Evolutionary conservation across 768 basidiomycete genomes (phyloP), one percentile per base, ranked within the genome.

Genomic region (Boletus vermiculosoides): DNA sequence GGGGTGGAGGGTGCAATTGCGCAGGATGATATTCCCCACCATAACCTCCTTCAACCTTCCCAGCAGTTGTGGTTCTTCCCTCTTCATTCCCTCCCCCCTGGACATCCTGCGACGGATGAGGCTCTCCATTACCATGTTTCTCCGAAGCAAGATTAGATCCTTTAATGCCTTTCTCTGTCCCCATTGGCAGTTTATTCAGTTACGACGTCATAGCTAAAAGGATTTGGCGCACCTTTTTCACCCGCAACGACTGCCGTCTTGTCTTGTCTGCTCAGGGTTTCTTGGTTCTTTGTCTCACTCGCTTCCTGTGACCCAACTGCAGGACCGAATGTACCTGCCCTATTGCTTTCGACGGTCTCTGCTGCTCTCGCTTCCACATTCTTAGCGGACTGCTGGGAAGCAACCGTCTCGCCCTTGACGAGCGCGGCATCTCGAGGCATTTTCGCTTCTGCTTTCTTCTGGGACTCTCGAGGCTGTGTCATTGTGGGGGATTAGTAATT

Each of bases 11-110:
- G 30, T 73, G 70, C 44, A 72, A 30, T 31, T 58, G 47, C 10
- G 70, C 70, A 25, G 70, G 68, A 42, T 73, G 72, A 44, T 71
- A 71, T 8, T 58, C 63, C 2, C 41, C 64, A 9, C 60, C 50
- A 16, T 66, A 58, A 11, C 55, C 64, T 30, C 23, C 49, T 25
- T 33, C 33, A 9, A 5, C 36, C 28, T 50, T 40, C 23, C 40
- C 31, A 2, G 44, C 11, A 34, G 28, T 8, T 7, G 16, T 13
- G 0, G 49, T 34, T 18, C 11, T 22, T 28, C n/a, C 48, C 20
- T 57, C 59, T 31, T 61, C 30, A 1, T 13, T 22, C 1, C 22
- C 59, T 44, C 41, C 59, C 25, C 55, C 52, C 20, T 31, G 47
- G n/a, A 18, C n/a, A n/a, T n/a, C n/a, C n/a, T n/a, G n/a, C n/a